Evolutionary conservation across 495 filamentous ascomycete species (phyloP).

Genomic region (Schizothecium vesticola): DNA sequence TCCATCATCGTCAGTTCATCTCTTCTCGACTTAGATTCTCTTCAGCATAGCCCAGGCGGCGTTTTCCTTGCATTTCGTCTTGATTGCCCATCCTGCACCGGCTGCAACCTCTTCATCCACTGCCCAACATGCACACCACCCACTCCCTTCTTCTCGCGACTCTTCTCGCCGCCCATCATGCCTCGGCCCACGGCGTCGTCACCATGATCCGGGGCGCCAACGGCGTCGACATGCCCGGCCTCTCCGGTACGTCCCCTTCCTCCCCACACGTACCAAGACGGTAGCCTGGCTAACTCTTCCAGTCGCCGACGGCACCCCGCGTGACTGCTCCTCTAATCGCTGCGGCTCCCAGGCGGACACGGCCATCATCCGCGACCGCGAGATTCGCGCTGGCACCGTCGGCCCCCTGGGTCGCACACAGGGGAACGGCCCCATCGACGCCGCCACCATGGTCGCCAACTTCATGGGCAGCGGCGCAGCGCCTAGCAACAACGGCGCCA

Average conservation of each 20-base stretch:
- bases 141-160: constrained; percentile 19
- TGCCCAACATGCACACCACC: constrained; percentile 29
- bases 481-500: constrained; percentile 33
- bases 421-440: constrained; percentile 50
- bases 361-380: constrained; percentile 49
- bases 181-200: constrained; percentile 45
- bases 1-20: background rate
- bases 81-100: background rate
- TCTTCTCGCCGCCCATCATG: constrained; percentile 23
- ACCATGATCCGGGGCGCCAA: constrained; percentile 49
- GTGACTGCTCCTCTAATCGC: constrained; percentile 47
- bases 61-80: background rate
- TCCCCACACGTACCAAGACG: background rate
- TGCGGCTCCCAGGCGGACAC: constrained; percentile 49
- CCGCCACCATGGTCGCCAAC: constrained; percentile 36
- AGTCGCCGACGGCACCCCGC: constrained; percentile 55
- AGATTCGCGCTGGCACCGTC: constrained; percentile 39
- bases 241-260: constrained; percentile 34
- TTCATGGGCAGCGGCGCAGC: constrained; percentile 39
- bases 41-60: background rate
- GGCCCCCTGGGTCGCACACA: constrained; percentile 54
- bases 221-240: constrained; percentile 49
- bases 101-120: background rate
- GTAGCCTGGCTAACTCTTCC: constrained; percentile 1
- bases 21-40: background rate